A percentile compares a stretch with the other conserved stretches of the same genome.
These are phyloP conservation scores for Phymatotrichopsis omnivora DNA, from an alignment of 2,329 filamentous ascomycete genomes.

Conservation along the genomic window DNA sequence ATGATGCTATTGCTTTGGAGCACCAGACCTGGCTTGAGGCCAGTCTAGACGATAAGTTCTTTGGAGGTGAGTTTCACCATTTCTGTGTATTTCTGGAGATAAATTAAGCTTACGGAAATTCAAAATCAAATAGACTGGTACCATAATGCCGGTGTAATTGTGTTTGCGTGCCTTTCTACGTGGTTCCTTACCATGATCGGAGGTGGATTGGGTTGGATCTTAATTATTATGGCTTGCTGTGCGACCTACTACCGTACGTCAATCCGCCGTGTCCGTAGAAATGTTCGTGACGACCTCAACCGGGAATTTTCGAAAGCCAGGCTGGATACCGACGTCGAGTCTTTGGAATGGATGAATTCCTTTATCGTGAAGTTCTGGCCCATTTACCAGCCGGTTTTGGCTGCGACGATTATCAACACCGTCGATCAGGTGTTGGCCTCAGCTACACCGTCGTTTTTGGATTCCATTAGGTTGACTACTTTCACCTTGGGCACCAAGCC, in stretches of 20 bases:
- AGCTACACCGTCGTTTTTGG: constrained; percentile 81
- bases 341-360: constrained; percentile 97
- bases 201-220: constrained; percentile 84
- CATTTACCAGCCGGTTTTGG: constrained; percentile 90
- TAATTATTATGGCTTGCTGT: constrained; percentile 84
- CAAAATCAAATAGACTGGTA: constrained; percentile 70
- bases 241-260: constrained; percentile 96
- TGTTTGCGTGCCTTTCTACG: constrained; percentile 81
- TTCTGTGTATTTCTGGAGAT: not conserved
- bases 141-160: constrained; percentile 87
- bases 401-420: constrained; percentile 80
- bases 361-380: constrained; percentile 99
- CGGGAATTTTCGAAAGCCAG: constrained; percentile 79
- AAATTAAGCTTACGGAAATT: not conserved
- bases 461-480: constrained; percentile 84
- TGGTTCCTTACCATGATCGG: constrained; percentile 86
- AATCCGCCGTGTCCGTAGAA: constrained; percentile 80
- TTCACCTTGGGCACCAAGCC: constrained; percentile 94
- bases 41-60: constrained; percentile 78
- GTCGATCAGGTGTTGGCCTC: constrained; percentile 94
- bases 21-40: constrained; percentile 81
- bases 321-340: constrained; percentile 83
- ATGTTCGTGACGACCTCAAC: constrained; percentile 88
- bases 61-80: constrained; percentile 51
- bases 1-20: constrained; percentile 41